phyloP scores from a whole-genome alignment of 1,139 yeast genomes.

The Kodamaea anthophila region DNA sequence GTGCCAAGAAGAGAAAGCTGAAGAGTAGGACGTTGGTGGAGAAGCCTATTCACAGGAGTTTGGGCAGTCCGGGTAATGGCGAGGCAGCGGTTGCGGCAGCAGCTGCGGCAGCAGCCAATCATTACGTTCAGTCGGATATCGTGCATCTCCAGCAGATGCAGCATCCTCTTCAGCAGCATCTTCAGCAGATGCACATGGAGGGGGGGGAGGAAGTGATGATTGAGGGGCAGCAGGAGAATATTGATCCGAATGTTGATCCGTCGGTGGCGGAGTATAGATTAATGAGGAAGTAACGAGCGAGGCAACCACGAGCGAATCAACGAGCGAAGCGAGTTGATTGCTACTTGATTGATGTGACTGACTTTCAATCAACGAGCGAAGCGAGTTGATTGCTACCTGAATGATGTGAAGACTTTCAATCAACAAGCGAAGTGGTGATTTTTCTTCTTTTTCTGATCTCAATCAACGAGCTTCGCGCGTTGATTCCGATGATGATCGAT shows the following conservation, averaged over 20 bases:
- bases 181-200: conserved; percentile 17
- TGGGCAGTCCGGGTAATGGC: conserved; percentile 6
- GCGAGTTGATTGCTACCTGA: no score
- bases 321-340: no score
- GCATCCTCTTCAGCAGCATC: conserved; percentile 11
- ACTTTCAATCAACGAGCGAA: no score
- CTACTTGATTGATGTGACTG: no score
- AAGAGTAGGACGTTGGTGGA: conserved; percentile 40
- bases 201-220: conserved; percentile 33
- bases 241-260: conserved; percentile 40
- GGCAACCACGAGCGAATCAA: no score
- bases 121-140: conserved; percentile 18
- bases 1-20: conserved; percentile 30
- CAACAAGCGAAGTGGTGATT: no score
- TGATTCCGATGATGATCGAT: no score
- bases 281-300: background rate
- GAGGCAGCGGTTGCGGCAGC: conserved; percentile 7
- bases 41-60: conserved; percentile 36
- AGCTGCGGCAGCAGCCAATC: conserved; percentile 13
- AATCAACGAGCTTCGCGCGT: no score
- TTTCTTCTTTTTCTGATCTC: no score
- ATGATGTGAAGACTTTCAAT: no score
- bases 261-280: conserved; percentile 25
- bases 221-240: conserved; percentile 33
- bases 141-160: conserved; percentile 15